Evolutionary conservation across 768 basidiomycete species (phyloP), one percentile per base, ranked within the genome.

Genomic region (Lactarius trivialis): DNA sequence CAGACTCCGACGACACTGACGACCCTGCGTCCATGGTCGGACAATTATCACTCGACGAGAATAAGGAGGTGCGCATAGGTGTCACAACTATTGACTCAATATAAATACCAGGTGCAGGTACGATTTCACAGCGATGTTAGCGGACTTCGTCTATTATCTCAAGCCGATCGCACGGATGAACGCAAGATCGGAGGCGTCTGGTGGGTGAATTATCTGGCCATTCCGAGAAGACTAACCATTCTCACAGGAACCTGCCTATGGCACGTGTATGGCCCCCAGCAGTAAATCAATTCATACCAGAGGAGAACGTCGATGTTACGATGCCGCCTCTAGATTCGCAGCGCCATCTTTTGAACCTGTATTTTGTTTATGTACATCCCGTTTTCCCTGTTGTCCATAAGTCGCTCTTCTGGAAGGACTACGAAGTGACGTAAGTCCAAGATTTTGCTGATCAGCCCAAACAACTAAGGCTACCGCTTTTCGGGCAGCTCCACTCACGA

Each of bases 321-420:
- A 72, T 94, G 43, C 92, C 92, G 17, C 77, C 86, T 30, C 68
- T 77, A 24, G 77, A 79, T 19, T 74, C 82, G 36, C 91, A 91
- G 71, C 82, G 88, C 60, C 81, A 79, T 41, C 78, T 94, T 4
- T 71, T 94, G 55, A 80, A 82, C 34, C 75, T 92, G 8, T 95
- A 91, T 72, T 93, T 93, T 73, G 82, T 82, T 12, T 88, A 91
- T 68, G 85, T 89, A 33, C 92, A 95, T 67, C 91, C 93, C 7
- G 78, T 85, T 56, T 89, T 90, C 68, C 93, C 93, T 7, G 78
- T 94, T 51, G 73, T 93, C n/a, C 83, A 90, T 72, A 89, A 86
- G 73, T 75, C 73, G 14, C 79, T 82, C 24, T 92, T 93, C 72
- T 71, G 89, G 67, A 72, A 80, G 19, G 85, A 88, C 65, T 93